phyloP scores from a whole-genome alignment of 495 filamentous ascomycete species.

The Cryomyces minteri region DNA sequence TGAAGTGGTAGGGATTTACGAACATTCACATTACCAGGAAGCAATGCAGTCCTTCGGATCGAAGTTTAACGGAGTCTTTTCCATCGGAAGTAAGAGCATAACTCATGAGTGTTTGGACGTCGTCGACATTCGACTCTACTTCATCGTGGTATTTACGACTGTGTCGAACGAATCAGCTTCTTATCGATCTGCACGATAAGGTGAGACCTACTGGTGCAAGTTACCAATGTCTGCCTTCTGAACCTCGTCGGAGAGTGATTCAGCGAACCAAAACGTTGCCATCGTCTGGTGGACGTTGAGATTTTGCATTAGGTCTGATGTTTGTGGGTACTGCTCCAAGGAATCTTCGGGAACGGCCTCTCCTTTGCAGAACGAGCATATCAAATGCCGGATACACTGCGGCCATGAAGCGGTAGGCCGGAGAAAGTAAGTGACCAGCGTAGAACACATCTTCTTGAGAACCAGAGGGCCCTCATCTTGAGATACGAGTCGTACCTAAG shows the following conservation, averaged over 20 bases:
- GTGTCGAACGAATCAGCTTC: not conserved
- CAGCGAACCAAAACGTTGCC: conserved; percentile 52
- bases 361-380: conserved; percentile 38
- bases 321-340: conserved; percentile 29
- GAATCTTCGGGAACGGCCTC: conserved; percentile 27
- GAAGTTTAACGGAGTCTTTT: not conserved
- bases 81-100: not conserved
- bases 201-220: not conserved
- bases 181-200: not conserved
- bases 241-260: conserved; percentile 57
- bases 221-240: conserved; percentile 40
- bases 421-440: conserved; percentile 62
- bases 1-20: not conserved
- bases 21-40: not conserved
- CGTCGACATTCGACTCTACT: not conserved
- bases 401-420: conserved; percentile 52
- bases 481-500: conserved; percentile 31
- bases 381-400: conserved; percentile 47
- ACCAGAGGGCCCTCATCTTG: conserved; percentile 45
- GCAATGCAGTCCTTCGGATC: not conserved
- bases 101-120: not conserved
- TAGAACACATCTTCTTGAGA: conserved; percentile 65
- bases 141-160: not conserved
- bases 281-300: conserved; percentile 36
- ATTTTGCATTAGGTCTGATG: conserved; percentile 31